Percentiles rank a stretch among this genome's conserved stretches.
Evolutionary conservation across 768 basidiomycete species (phyloP).

Genomic region (Pleurotus sapidus): DNA sequence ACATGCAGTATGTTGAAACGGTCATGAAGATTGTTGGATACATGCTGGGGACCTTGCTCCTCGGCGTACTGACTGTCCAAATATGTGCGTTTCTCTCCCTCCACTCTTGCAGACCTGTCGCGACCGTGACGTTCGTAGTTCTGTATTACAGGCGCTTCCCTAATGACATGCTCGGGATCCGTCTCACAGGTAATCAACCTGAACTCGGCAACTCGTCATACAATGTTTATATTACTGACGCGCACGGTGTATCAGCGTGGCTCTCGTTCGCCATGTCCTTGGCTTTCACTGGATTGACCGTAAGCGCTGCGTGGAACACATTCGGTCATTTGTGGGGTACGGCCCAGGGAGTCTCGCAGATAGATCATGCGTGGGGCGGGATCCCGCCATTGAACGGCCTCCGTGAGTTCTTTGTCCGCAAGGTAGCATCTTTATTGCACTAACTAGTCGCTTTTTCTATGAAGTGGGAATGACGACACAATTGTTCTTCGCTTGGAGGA

Average conservation of each 20-base stretch:
- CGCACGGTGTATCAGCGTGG: neutral
- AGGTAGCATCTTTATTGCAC: no score
- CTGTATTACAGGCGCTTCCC: conserved; percentile 13
- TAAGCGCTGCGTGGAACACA: conserved; percentile 13
- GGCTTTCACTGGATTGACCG: conserved; percentile 11
- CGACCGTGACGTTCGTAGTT: conserved; percentile 1
- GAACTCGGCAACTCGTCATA: neutral
- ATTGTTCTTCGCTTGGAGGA: conserved; percentile 13
- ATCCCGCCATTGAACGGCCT: neutral
- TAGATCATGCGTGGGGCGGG: conserved; percentile 12
- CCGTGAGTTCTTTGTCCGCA: no score
- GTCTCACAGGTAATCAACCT: neutral
- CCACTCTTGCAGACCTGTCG: neutral
- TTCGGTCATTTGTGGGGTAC: conserved; percentile 17
- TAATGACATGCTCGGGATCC: conserved; percentile 7
- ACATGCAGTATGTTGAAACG: neutral
- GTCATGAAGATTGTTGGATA: conserved; percentile 13
- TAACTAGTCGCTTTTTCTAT: no score
- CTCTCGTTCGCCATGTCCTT: conserved; percentile 11
- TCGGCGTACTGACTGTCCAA: conserved; percentile 17
- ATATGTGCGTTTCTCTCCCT: conserved; percentile 11
- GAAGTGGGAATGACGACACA: conserved; percentile 9
- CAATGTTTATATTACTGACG: neutral
- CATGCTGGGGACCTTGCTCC: conserved; percentile 13
- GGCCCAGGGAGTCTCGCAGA: neutral